A percentile compares a stretch with the other conserved stretches of the same genome.
Evolutionary conservation across 1,284 basidiomycete genomes (phyloP).

Genomic region (Xerocomus tenax): DNA sequence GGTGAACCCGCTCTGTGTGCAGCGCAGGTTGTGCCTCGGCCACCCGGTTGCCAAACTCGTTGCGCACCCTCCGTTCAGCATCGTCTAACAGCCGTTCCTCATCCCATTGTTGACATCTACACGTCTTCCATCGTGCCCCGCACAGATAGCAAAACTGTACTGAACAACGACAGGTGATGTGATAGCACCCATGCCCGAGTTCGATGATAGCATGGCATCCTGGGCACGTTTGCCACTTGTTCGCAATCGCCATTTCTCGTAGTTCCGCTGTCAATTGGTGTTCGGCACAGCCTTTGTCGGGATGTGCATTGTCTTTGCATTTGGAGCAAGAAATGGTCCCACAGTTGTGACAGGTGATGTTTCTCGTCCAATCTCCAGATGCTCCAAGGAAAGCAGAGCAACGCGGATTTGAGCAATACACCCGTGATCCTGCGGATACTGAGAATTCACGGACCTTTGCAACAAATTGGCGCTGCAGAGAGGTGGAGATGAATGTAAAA

Average conservation of each 20-base stretch:
- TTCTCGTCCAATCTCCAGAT: conserved; percentile 5
- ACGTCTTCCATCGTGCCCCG: conserved; percentile 34
- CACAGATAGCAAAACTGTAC: conserved; percentile 42
- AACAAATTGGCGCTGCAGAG: conserved; percentile 23
- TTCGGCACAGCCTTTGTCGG: conserved; percentile 15
- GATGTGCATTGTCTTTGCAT: conserved; percentile 27
- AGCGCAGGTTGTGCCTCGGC: conserved; percentile 13
- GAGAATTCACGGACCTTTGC: conserved; percentile 29
- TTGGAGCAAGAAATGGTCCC: conserved; percentile 26
- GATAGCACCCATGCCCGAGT: conserved; percentile 36
- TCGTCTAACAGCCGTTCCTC: conserved; percentile 30
- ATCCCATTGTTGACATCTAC: conserved; percentile 36
- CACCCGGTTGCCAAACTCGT: conserved; percentile 17
- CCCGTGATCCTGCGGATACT: conserved; percentile 25
- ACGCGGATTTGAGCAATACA: conserved; percentile 36
- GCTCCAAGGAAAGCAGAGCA: conserved; percentile 37
- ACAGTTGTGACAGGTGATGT: conserved; percentile 23
- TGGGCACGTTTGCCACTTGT: conserved; percentile 39
- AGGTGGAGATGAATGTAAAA: conserved; percentile 21
- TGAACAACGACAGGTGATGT: conserved; percentile 40
- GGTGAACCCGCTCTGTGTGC: conserved; percentile 16
- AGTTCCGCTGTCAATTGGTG: conserved; percentile 24
- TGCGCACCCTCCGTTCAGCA: conserved; percentile 27
- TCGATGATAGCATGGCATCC: conserved; percentile 37
- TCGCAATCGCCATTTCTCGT: conserved; percentile 26